Evolutionary conservation across 2,329 filamentous ascomycete species (phyloP), one percentile per base, ranked within the genome.

Genomic region (Tothia fuscella): DNA sequence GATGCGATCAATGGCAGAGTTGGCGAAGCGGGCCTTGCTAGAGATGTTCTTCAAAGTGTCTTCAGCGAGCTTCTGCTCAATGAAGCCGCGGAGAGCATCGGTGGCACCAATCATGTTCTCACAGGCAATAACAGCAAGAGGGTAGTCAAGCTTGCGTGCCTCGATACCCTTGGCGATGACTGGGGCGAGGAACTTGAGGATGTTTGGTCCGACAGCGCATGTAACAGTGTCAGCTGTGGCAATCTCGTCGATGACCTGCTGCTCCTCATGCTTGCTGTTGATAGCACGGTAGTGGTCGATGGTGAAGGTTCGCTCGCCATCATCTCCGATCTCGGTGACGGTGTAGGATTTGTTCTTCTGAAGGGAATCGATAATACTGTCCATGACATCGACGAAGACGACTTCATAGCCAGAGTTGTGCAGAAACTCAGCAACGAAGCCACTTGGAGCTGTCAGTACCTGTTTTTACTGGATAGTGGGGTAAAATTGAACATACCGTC

Each of bases 71-170:
- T 91, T 80, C 53, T 74, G 68, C 53, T 80, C 71, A 49, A 66
- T 55, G 51, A 55, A 54, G 26, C 78, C 68, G 61, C 80, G 82
- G 69, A 93, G 80, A 29, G 82, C 85, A 58, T 91, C 84, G 38
- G 91, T 96, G 54, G 87, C 91, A 50, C 85, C 85, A 58, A 96
- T 95, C 59, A 86, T 86, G 64, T 98, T 98, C 70, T 98, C 91
- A 65, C 91, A 98, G 44, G 91, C 91, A 65, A 98, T 94, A 57
- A 98, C 84, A 17, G 88, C 79, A 31, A 96, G 65, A 6, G 89
- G 88, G 48, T 74, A 73, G 42, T 67, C 59, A 34, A 62, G 61
- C 20, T 77, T 72, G 49, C 91, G 82, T 50, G 73, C 72, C 58
- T 89, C 80, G 49, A 98, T 85, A 51, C 85, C 91, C 72, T 93